Evolutionary conservation across 2,329 filamentous ascomycete species (phyloP).

Genomic region (Diaporthe destruens): DNA sequence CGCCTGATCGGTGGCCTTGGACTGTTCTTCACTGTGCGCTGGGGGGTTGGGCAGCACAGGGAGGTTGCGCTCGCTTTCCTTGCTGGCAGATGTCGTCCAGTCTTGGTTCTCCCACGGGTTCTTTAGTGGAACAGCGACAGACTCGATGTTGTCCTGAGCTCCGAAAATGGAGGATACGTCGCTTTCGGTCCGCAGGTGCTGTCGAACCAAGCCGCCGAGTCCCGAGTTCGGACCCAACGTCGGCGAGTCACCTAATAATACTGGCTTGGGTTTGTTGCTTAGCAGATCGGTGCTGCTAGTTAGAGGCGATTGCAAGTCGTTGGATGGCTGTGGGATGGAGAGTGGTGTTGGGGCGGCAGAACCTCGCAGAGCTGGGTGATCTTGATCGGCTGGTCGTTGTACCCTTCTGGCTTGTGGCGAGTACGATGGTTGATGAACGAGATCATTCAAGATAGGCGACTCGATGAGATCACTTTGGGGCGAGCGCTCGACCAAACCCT

Average conservation of each 20-base stretch:
- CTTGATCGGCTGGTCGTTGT: constrained; percentile 63
- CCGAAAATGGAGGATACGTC: constrained; percentile 84
- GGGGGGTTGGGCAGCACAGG: not conserved
- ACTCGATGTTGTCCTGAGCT: constrained; percentile 41
- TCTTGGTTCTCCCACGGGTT: constrained; percentile 28
- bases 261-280: constrained; percentile 43
- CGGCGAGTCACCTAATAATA: constrained; percentile 75
- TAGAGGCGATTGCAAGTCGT: constrained; percentile 43
- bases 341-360: constrained; percentile 60
- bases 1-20: not conserved
- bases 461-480: constrained; percentile 61
- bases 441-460: constrained; percentile 44
- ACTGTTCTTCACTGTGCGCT: not conserved
- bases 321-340: constrained; percentile 49
- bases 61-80: constrained; percentile 15
- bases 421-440: constrained; percentile 41
- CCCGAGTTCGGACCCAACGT: constrained; percentile 79
- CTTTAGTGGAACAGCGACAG: constrained; percentile 7
- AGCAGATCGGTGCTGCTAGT: constrained; percentile 45
- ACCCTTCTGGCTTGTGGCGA: constrained; percentile 56
- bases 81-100: not conserved
- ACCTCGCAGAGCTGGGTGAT: constrained; percentile 67
- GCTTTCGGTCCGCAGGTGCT: constrained; percentile 87
- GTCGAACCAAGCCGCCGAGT: constrained; percentile 83
- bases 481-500: constrained; percentile 52